A percentile compares a stretch with the other conserved stretches of the same genome.
Conservation (phyloP, 805 yeast species). For the Sugiyamaella chiloensis region DNA sequence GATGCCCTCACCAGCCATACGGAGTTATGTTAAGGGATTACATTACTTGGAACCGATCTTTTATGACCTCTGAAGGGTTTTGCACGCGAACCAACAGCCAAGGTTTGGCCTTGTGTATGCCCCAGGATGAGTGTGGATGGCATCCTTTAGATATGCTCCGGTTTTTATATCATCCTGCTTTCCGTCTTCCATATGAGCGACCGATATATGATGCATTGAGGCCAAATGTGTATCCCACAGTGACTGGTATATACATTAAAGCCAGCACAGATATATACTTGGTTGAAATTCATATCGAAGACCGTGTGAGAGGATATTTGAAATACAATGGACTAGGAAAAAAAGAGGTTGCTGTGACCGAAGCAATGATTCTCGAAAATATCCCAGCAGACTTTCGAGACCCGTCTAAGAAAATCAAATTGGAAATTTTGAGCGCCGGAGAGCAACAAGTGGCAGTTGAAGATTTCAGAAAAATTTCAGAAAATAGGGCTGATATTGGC, state of each 20-base stretch:
- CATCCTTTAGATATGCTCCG: constrained; percentile 74
- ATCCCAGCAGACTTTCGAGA: constrained; percentile 35
- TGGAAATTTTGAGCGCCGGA: constrained; percentile 58
- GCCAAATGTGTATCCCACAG: constrained; percentile 48
- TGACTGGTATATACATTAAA: constrained; percentile 45
- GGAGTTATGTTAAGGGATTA: constrained; percentile 93
- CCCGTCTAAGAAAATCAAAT: constrained; percentile 38
- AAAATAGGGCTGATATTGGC: neutral
- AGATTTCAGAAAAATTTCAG: constrained; percentile 37
- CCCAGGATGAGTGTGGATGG: constrained; percentile 80
- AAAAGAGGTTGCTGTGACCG: constrained; percentile 46
- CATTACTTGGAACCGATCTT: constrained; percentile 73
- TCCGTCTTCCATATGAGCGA: constrained; percentile 63
- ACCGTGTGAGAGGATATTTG: constrained; percentile 49
- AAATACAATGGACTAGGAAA: constrained; percentile 68
- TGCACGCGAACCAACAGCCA: constrained; percentile 40
- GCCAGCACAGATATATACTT: constrained; percentile 69
- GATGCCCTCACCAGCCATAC: constrained; percentile 85
- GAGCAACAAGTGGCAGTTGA: constrained; percentile 55
- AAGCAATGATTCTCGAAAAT: constrained; percentile 42
- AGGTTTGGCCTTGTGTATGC: constrained; percentile 29
- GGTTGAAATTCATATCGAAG: constrained; percentile 66
- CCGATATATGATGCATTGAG: constrained; percentile 34
- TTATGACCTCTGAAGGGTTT: constrained; percentile 66
- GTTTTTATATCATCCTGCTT: constrained; percentile 77